A percentile compares a stretch with the other conserved stretches of the same genome.
Conservation (phyloP, 768 basidiomycete species). For the Kwoniella europaea region DNA sequence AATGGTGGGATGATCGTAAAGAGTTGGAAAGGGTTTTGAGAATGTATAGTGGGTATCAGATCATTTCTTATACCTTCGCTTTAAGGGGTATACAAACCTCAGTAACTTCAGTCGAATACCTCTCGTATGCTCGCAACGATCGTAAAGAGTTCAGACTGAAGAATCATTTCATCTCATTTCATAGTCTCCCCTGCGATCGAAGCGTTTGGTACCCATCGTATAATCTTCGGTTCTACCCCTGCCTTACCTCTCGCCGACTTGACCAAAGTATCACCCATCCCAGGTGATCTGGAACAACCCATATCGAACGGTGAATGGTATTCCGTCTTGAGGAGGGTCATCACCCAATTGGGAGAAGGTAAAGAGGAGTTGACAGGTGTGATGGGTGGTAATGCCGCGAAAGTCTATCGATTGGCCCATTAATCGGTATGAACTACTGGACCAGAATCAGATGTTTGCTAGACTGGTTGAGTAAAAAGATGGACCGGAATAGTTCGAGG, state of each 20-base stretch:
- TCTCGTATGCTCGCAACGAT: too few species aligned
- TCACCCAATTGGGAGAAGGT: conserved; percentile 44
- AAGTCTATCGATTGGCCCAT: conserved; percentile 32
- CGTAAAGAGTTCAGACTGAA: too few species aligned
- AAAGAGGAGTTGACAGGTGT: conserved; percentile 39
- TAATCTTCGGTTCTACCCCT: conserved; percentile 50
- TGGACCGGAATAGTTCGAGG: too few species aligned
- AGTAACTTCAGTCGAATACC: too few species aligned
- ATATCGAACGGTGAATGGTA: conserved; percentile 46
- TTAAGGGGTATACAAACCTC: too few species aligned
- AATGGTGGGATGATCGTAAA: conserved; percentile 48
- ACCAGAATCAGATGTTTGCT: too few species aligned
- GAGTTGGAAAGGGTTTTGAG: conserved; percentile 48
- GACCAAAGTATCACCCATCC: conserved; percentile 9
- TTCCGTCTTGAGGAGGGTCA: conserved; percentile 31
- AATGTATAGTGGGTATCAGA: conserved; percentile 48
- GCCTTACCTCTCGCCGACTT: conserved; percentile 30
- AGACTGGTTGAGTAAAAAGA: too few species aligned
- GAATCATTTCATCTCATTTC: background rate
- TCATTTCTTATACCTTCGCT: background rate
- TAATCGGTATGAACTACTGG: background rate
- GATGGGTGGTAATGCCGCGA: conserved; percentile 41
- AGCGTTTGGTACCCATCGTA: conserved; percentile 52
- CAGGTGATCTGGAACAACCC: conserved; percentile 29
- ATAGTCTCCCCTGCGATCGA: conserved; percentile 54